These are phyloP conservation scores for Croton setiger DNA, from an alignment of 441 rosid species.

Conservation along the genomic window DNA sequence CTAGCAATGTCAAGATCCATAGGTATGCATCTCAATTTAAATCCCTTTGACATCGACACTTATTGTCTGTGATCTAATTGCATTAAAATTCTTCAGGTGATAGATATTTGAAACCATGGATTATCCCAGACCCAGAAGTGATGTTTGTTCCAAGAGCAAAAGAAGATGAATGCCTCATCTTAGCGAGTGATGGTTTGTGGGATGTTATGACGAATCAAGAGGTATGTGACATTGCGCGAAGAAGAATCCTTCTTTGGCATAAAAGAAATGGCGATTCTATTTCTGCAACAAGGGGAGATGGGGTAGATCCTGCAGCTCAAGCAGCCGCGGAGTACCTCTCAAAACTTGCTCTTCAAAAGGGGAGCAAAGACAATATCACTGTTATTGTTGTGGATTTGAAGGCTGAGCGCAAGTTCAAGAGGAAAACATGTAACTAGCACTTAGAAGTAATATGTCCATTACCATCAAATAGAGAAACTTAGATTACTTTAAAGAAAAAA, in stretches of 20 bases:
- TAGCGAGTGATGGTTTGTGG: slow-evolving; percentile 90
- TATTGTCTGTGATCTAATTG: too few relatives aligned
- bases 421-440: slow-evolving; percentile 25
- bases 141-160: slow-evolving; percentile 55
- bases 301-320: slow-evolving; percentile 65
- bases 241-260: slow-evolving; percentile 71
- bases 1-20: slow-evolving; percentile 93
- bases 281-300: slow-evolving; percentile 33
- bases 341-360: slow-evolving; percentile 62
- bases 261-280: slow-evolving; percentile 43
- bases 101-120: slow-evolving; percentile 79
- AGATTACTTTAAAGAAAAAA: background rate
- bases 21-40: slow-evolving; percentile 32
- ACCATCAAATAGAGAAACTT: too few relatives aligned
- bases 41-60: background rate
- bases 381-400: slow-evolving; percentile 71
- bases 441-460: background rate
- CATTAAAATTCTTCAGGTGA: slow-evolving; percentile 40
- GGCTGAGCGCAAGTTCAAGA: slow-evolving; percentile 73
- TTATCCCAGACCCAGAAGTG: slow-evolving; percentile 83
- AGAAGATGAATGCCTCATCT: slow-evolving; percentile 76
- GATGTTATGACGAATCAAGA: slow-evolving; percentile 82
- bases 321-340: slow-evolving; percentile 79
- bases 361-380: slow-evolving; percentile 78
- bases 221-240: slow-evolving; percentile 71